phyloP scores from a whole-genome alignment of 2,329 filamentous ascomycete species.

The Karstenula rhodostoma region DNA sequence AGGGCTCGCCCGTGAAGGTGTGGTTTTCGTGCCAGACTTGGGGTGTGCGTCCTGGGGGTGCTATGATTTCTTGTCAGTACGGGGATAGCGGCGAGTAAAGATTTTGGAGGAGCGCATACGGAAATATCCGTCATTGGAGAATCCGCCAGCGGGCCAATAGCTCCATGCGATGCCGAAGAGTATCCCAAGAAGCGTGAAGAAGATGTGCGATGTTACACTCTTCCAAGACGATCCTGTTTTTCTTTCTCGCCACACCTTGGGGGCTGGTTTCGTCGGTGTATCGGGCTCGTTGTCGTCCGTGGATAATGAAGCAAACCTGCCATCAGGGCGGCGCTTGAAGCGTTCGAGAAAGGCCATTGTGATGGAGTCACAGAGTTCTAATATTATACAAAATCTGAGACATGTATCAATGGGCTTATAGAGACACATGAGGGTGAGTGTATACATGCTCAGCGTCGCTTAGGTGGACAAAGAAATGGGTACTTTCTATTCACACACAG shows the following conservation, averaged over 20 bases:
- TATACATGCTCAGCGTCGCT: neutral
- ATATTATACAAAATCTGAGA: neutral
- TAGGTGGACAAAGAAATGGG: neutral
- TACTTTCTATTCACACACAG: neutral
- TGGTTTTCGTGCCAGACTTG: constrained; percentile 12
- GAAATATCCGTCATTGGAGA: constrained; percentile 1
- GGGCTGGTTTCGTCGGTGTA: neutral
- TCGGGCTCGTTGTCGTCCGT: neutral
- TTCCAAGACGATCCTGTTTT: neutral
- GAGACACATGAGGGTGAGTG: neutral
- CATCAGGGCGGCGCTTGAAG: constrained; percentile 1
- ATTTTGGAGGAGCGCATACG: neutral
- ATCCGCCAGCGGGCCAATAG: neutral
- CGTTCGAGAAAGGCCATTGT: constrained; percentile 4
- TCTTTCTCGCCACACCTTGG: neutral
- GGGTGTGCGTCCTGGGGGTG: constrained; percentile 4
- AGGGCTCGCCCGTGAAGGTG: constrained; percentile 11
- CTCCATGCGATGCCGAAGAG: neutral
- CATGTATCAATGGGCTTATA: neutral
- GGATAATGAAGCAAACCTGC: neutral
- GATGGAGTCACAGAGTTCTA: neutral
- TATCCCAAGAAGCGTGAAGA: neutral
- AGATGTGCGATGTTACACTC: neutral
- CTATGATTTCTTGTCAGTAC: neutral
- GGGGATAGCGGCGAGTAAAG: no score